These are phyloP conservation scores for Arctium lappa DNA, from an alignment of 129 eudicot species.

Conservation along the genomic window DNA sequence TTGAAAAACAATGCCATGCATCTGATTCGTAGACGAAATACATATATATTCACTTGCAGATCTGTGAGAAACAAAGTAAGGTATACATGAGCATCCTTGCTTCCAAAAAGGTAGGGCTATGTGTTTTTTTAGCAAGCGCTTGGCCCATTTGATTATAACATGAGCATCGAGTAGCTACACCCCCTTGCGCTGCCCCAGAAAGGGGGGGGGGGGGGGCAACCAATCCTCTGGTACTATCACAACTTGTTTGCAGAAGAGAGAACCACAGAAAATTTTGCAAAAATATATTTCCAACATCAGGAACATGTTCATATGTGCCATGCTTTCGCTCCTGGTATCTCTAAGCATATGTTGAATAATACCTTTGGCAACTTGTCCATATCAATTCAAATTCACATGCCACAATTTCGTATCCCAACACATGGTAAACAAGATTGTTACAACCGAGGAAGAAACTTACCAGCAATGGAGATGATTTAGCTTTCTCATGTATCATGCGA, in stretches of 20 bases:
- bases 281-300: neutral
- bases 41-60: neutral
- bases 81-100: neutral
- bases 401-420: neutral
- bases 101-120: neutral
- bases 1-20: neutral
- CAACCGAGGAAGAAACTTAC: conserved; percentile 25
- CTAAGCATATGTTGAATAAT: neutral
- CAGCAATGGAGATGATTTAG: conserved; percentile 37
- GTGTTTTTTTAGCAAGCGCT: too few species aligned
- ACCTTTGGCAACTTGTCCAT: neutral
- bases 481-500: conserved; percentile 25
- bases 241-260: neutral
- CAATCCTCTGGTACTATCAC: neutral
- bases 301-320: neutral
- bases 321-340: neutral
- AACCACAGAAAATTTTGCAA: neutral
- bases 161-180: neutral
- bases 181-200: neutral
- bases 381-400: neutral
- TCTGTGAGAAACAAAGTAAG: neutral
- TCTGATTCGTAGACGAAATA: neutral
- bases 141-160: neutral
- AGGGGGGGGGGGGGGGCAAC: neutral
- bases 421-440: conserved; percentile 6